phyloP scores from a whole-genome alignment of 768 basidiomycete species.

The Coprinopsis sp. region DNA sequence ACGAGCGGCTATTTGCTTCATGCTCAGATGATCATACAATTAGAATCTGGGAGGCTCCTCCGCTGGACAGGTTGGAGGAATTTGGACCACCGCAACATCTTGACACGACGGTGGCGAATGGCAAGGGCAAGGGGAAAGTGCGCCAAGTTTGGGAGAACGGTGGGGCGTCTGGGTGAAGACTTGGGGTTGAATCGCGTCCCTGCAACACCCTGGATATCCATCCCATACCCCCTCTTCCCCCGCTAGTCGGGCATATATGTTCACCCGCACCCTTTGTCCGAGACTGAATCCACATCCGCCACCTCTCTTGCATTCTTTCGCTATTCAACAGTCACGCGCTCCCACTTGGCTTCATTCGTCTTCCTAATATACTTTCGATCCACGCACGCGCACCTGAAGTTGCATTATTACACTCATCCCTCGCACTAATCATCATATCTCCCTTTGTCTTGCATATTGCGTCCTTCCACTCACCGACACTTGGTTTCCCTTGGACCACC shows the following conservation, averaged over 20 bases:
- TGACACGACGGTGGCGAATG: constrained; percentile 24
- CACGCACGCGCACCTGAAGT: no score
- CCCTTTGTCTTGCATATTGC: background rate
- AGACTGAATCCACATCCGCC: no score
- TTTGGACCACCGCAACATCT: constrained; percentile 1
- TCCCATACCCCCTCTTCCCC: no score
- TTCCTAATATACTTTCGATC: no score
- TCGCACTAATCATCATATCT: background rate
- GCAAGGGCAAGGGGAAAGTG: constrained; percentile 65
- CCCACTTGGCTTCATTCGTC: no score
- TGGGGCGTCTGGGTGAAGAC: no score
- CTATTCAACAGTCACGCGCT: no score
- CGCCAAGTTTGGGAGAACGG: constrained; percentile 37
- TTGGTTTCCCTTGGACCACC: background rate
- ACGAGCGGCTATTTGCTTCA: constrained; percentile 90
- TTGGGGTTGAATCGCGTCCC: background rate
- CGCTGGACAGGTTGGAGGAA: constrained; percentile 8
- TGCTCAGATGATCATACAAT: constrained; percentile 92
- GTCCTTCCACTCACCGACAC: background rate
- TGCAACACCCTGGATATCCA: no score
- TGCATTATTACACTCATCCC: background rate
- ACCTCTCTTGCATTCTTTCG: no score
- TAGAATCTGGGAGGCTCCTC: constrained; percentile 78
- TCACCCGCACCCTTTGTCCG: no score
- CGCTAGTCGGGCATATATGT: no score